A percentile compares a stretch with the other conserved stretches of the same genome.
These are phyloP conservation scores for Graphilbum sp. DNA, from an alignment of 2,329 filamentous ascomycete species.

Conservation along the genomic window DNA sequence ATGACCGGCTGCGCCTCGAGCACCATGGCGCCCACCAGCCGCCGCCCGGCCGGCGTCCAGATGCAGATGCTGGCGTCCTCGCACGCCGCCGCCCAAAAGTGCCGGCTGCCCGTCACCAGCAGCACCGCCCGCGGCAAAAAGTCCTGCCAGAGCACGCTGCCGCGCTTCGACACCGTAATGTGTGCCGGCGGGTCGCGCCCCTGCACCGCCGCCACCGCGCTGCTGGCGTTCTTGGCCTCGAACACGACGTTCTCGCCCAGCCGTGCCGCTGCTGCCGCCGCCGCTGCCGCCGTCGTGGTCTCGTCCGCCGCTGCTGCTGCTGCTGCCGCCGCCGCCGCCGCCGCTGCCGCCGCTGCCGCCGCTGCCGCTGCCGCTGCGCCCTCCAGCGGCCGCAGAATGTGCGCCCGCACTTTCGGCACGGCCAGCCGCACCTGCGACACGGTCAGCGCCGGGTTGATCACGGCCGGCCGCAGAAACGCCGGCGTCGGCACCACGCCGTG, in stretches of 20 bases:
- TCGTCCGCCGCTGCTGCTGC: constrained; percentile 17
- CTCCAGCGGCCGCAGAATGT: constrained; percentile 72
- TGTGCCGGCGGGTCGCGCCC: constrained; percentile 64
- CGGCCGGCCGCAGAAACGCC: constrained; percentile 74
- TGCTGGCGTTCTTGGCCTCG: constrained; percentile 69
- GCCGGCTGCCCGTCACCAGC: constrained; percentile 76
- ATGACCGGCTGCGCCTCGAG: constrained; percentile 90
- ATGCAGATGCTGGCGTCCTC: constrained; percentile 83
- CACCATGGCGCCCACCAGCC: constrained; percentile 69
- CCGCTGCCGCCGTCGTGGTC: constrained; percentile 13
- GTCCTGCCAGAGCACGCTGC: constrained; percentile 79
- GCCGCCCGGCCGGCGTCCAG: constrained; percentile 83
- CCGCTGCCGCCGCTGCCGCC: constrained; percentile 11
- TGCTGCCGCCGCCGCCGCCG: constrained; percentile 45
- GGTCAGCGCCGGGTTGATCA: constrained; percentile 66
- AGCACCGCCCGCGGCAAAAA: constrained; percentile 76
- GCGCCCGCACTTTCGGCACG: constrained; percentile 69
- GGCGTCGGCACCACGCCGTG: constrained; percentile 53
- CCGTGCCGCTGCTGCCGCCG: constrained; percentile 44
- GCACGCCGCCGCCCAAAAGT: constrained; percentile 84
- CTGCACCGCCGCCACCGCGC: constrained; percentile 22
- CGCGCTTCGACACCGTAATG: constrained; percentile 66
- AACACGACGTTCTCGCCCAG: constrained; percentile 57
- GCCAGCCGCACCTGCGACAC: constrained; percentile 74
- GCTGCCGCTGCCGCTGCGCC: constrained; percentile 31